A percentile compares a stretch with the other conserved stretches of the same genome.
Conservation (phyloP, 768 basidiomycete genomes). For the Suillus paluster region DNA sequence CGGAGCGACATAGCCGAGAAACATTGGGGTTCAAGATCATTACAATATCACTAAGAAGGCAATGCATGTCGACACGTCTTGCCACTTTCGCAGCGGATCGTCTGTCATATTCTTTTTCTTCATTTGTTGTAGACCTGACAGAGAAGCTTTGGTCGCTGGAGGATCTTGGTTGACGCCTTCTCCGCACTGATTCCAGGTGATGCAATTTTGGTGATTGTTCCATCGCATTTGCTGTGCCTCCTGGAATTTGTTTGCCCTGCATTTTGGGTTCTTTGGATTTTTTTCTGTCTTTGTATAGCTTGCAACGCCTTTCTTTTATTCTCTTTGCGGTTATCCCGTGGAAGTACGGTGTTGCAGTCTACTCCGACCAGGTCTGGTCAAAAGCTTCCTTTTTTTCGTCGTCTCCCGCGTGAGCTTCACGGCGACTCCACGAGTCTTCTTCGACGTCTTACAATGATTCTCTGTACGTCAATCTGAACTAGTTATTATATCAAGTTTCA, state of each 20-base stretch:
- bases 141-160: constrained; percentile 15
- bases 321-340: neutral
- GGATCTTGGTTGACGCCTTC: constrained; percentile 13
- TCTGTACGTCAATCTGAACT: constrained; percentile 39
- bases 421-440: constrained; percentile 26
- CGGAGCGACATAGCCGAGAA: too few species aligned
- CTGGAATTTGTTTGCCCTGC: constrained; percentile 13
- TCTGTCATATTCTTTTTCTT: constrained; percentile 19
- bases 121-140: neutral
- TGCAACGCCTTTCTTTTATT: constrained; percentile 30
- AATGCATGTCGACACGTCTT: neutral
- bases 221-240: constrained; percentile 12
- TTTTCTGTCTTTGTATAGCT: constrained; percentile 30
- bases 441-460: constrained; percentile 27
- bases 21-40: too few species aligned
- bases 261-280: constrained; percentile 39
- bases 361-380: constrained; percentile 21
- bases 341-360: neutral
- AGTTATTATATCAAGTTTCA: constrained; percentile 36
- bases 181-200: constrained; percentile 4
- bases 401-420: constrained; percentile 24
- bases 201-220: constrained; percentile 2
- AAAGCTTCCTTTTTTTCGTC: constrained; percentile 22
- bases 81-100: constrained; percentile 15
- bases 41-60: neutral